Evolutionary conservation across 2,329 filamentous ascomycete species (phyloP), one percentile per base, ranked within the genome.

Genomic region (Penicillium sp.): DNA sequence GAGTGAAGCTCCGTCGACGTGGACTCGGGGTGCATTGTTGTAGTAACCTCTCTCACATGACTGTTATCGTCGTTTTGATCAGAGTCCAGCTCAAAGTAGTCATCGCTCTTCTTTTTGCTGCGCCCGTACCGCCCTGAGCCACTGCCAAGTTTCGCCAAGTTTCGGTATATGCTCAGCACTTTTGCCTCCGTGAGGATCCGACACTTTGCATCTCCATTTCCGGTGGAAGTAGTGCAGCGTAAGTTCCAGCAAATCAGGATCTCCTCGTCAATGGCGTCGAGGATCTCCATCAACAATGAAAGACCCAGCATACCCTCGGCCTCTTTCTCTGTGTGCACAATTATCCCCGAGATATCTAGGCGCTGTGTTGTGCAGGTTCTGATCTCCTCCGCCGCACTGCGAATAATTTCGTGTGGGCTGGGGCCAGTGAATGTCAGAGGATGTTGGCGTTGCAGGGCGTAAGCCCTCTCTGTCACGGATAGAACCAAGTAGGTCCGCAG

Each of bases 131-230:
- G 76, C 29, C 70, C 70, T 38, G 76, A 74, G 56, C 75, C 70
- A 66, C 72, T 76, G 62, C 66, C 75, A 59, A 73, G 72, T 41
- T 58, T 70, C 53, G 52, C 69, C 54, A 71, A 73, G 62, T 71
- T 81, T 58, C 71, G 75, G 68, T 69, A 73, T 61, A 71, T 79
- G 50, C 67, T 71, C 67, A 71, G 64, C 58, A 71, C 77, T 81
- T 97, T 67, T 89, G 86, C 6, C 73, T 91, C 64, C 84, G 90
- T 54, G 84, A 91, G 76, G 83, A 92, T 69, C 72, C 92, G 60
- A 81, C 90, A 55, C 89, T 89, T 73, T 70, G 85, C 60, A 73
- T 80, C 30, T 15, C 35, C 35, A 41, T 50, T 23, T 11, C n/a
- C 21, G 11, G 35, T 41, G 87, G 91, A 73, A 89, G 91, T 64